A percentile compares a stretch with the other conserved stretches of the same genome.
Conservation (phyloP, 2,329 filamentous ascomycete species). For the Stachybotrys chartarum region DNA sequence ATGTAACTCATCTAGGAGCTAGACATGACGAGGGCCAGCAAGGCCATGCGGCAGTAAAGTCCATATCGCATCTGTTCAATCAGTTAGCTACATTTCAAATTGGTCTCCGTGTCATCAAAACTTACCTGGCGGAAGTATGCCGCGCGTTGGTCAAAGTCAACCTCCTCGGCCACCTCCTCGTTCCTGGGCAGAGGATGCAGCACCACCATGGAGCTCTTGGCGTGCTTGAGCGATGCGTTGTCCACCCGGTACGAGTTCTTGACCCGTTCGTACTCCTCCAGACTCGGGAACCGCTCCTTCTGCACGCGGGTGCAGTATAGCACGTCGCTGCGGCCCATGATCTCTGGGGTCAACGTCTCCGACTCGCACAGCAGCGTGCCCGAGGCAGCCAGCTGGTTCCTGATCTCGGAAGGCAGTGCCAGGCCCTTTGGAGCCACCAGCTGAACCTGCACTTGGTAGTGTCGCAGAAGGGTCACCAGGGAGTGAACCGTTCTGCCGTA, state of each 20-base stretch:
- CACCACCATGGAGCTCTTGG: slow-evolving; percentile 89
- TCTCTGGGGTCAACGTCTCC: slow-evolving; percentile 75
- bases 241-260: slow-evolving; percentile 87
- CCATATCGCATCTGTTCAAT: slow-evolving; percentile 82
- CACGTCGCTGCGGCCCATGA: slow-evolving; percentile 80
- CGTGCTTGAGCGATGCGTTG: slow-evolving; percentile 81
- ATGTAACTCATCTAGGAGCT: slow-evolving; percentile 15
- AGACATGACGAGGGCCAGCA: slow-evolving; percentile 84
- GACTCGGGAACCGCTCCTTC: slow-evolving; percentile 85
- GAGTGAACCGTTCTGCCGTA: slow-evolving; percentile 96
- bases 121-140: slow-evolving; percentile 99
- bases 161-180: slow-evolving; percentile 87
- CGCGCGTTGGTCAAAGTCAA: slow-evolving; percentile 93
- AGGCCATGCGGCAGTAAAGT: slow-evolving; percentile 94
- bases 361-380: slow-evolving; percentile 74
- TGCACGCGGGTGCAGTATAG: slow-evolving; percentile 96
- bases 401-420: slow-evolving; percentile 67
- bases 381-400: slow-evolving; percentile 61
- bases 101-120: slow-evolving; percentile 12
- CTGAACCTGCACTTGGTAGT: slow-evolving; percentile 93
- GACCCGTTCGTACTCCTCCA: slow-evolving; percentile 74
- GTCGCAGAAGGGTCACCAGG: slow-evolving; percentile 83
- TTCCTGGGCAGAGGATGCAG: slow-evolving; percentile 95
- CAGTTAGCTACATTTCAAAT: slow-evolving; percentile 29
- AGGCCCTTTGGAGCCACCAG: slow-evolving; percentile 79